A percentile compares a stretch with the other conserved stretches of the same genome.
Conservation (phyloP, 2,329 filamentous ascomycete genomes). For the Monosporascus ibericus region DNA sequence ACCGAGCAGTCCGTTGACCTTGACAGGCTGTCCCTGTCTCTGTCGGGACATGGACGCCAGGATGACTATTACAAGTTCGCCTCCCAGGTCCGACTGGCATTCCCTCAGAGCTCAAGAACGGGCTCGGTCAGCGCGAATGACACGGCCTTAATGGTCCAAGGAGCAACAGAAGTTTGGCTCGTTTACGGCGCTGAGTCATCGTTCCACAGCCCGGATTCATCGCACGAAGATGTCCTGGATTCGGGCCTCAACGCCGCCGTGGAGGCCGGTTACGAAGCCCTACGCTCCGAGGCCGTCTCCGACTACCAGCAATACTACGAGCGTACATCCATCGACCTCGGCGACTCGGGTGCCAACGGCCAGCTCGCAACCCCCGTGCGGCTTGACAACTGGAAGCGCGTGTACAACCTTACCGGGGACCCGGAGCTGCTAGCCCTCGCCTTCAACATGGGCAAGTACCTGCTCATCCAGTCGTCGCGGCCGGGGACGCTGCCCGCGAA, state of each 20-base stretch:
- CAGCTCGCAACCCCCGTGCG: slow-evolving; percentile 1
- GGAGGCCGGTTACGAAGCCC: background rate
- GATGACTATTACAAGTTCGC: background rate
- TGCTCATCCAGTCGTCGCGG: background rate
- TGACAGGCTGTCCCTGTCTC: background rate
- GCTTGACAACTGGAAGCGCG: slow-evolving; percentile 10
- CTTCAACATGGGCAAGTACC: slow-evolving; percentile 27
- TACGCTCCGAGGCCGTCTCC: slow-evolving; percentile 17
- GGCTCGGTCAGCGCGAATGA: background rate
- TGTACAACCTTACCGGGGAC: slow-evolving; percentile 6
- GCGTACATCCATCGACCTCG: slow-evolving; percentile 20
- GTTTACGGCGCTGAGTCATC: slow-evolving; percentile 1
- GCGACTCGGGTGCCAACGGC: slow-evolving; percentile 3
- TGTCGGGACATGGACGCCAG: background rate
- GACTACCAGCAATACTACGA: slow-evolving; percentile 25
- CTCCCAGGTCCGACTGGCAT: background rate
- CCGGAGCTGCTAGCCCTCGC: slow-evolving; percentile 18
- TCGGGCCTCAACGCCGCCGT: background rate
- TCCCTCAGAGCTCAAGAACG: background rate
- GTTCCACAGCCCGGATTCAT: slow-evolving; percentile 1
- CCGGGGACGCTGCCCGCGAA: slow-evolving; percentile 31
- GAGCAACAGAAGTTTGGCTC: background rate
- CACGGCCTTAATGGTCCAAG: background rate
- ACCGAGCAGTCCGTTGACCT: background rate
- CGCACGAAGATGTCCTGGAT: background rate